Base-by-base conservation (phyloP, 352 stramenopile species). In the Blastocystis sp. region DNA sequence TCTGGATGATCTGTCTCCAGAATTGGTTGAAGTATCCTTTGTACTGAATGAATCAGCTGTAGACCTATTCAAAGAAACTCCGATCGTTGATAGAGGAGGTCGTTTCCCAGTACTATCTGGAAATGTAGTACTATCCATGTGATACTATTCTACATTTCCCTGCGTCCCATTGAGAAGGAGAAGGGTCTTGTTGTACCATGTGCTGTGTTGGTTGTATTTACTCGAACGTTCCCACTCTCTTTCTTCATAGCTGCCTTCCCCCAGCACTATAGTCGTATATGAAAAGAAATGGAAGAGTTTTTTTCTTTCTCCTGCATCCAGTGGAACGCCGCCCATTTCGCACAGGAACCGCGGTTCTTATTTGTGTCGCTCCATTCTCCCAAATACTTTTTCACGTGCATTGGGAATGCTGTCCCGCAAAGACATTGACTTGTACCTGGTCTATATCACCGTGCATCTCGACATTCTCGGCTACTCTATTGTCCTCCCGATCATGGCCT, bases 401-500 rank as follows among this genome's bases (percentile, higher is more conserved):
- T 76, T 48, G 34, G 19, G 7, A n/a, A 79, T 79, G 69, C 7
- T 79, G 28, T 79, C 69, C 19, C 69, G 69, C 62, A 79, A 79
- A 3, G 69, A 79, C 11, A 62, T 79, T 43, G 40, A 79, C 42
- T 19, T 79, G 19, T 64, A 48, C 3, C 45, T 79, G 48, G 69
- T 79, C 28, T 40, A 79, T 64, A 62, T 79, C 45, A 79, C 69
- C 34, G 69, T 79, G 10, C 48, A 64, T 4, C 69, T 79, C 28
- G 69, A 79, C 63, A 79, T 79, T 24, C 38, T 79, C 1, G 69
- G 69, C 34, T 79, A 79, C 48, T 79, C 69, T 2, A 79, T 79
- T 34, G 69, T 79, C 2, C 38, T 79, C 2, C 69, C 69, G 3
- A 79, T 79, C 42, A 79, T 79, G 69, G 69, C 69, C 10, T 79